Evolutionary conservation across 2,329 filamentous ascomycete species (phyloP).

Genomic region (Nannizziopsis arthrosporioides): DNA sequence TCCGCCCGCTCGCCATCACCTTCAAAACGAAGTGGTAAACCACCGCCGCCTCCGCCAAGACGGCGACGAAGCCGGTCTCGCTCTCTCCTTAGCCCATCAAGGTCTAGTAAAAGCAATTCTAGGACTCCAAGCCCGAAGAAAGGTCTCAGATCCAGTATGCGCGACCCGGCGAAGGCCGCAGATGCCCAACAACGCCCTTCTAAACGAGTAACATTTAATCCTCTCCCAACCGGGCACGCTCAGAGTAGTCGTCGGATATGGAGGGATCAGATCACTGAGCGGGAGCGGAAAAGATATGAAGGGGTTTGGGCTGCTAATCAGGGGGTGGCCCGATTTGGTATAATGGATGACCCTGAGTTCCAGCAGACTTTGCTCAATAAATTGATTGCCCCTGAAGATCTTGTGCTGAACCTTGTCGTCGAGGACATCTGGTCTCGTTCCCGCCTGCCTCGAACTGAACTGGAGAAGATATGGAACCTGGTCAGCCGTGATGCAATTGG

Average conservation of each 20-base stretch:
- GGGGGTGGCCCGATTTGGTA: slow-evolving; percentile 22
- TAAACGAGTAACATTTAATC: slow-evolving; percentile 28
- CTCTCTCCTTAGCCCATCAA: slow-evolving; percentile 26
- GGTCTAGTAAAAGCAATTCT: slow-evolving; percentile 21
- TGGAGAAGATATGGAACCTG: slow-evolving; percentile 38
- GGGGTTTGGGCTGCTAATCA: slow-evolving; percentile 42
- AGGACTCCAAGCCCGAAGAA: slow-evolving; percentile 29
- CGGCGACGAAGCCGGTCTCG: slow-evolving; percentile 28
- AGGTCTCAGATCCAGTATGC: slow-evolving; percentile 34
- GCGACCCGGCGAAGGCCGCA: slow-evolving; percentile 27
- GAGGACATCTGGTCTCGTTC: slow-evolving; percentile 41
- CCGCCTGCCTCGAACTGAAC: slow-evolving; percentile 27
- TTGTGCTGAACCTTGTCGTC: slow-evolving; percentile 37
- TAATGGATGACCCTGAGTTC: slow-evolving; percentile 7
- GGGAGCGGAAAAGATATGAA: slow-evolving; percentile 39
- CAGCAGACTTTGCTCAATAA: slow-evolving; percentile 12
- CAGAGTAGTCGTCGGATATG: slow-evolving; percentile 39
- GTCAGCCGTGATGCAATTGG: slow-evolving; percentile 31
- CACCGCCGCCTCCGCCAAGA: slow-evolving; percentile 28
- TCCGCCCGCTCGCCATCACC: slow-evolving; percentile 33
- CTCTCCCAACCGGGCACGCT: slow-evolving; percentile 39
- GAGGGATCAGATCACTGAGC: slow-evolving; percentile 34
- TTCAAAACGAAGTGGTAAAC: slow-evolving; percentile 23
- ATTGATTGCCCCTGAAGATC: slow-evolving; percentile 23
- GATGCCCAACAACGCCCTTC: slow-evolving; percentile 20